Evolutionary conservation across 805 yeast species (phyloP).

Genomic region (Kodamaea jinghongensis): DNA sequence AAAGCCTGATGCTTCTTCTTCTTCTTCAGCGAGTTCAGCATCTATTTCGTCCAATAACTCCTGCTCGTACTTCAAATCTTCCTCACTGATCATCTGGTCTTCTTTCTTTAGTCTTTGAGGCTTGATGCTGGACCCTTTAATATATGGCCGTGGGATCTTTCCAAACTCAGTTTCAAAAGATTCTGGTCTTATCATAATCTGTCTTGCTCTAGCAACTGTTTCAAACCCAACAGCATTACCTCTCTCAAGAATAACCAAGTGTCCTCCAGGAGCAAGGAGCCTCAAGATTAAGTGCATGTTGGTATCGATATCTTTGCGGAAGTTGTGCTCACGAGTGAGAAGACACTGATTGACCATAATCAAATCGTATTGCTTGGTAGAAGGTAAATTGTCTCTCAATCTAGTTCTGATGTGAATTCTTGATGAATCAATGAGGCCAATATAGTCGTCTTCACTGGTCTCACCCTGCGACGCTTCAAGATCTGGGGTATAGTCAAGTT

Average conservation of each 20-base stretch:
- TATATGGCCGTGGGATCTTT: constrained; percentile 69
- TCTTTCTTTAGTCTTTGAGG: constrained; percentile 37
- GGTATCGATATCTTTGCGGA: constrained; percentile 72
- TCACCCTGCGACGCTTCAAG: background rate
- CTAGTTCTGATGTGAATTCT: constrained; percentile 53
- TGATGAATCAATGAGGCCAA: constrained; percentile 54
- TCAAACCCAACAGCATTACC: constrained; percentile 92
- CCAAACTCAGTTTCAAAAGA: constrained; percentile 51
- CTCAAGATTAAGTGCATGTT: constrained; percentile 57
- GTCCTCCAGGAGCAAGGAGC: constrained; percentile 74
- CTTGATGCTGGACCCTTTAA: constrained; percentile 46
- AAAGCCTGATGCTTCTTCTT: constrained; percentile 15
- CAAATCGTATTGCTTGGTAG: constrained; percentile 63
- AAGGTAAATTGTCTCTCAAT: constrained; percentile 52
- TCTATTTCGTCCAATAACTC: constrained; percentile 28
- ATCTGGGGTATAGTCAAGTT: no score
- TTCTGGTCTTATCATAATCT: constrained; percentile 85
- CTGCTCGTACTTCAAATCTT: constrained; percentile 31
- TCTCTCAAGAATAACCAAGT: constrained; percentile 75
- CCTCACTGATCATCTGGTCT: constrained; percentile 36
- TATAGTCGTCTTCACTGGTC: constrained; percentile 18
- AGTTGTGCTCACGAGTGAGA: constrained; percentile 53
- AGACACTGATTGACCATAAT: constrained; percentile 83
- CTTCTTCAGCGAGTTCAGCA: constrained; percentile 18
- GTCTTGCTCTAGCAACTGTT: constrained; percentile 84